A percentile compares a stretch with the other conserved stretches of the same genome.
phyloP scores from a whole-genome alignment of 2,329 filamentous ascomycete genomes.

The Blastomyces parvus region DNA sequence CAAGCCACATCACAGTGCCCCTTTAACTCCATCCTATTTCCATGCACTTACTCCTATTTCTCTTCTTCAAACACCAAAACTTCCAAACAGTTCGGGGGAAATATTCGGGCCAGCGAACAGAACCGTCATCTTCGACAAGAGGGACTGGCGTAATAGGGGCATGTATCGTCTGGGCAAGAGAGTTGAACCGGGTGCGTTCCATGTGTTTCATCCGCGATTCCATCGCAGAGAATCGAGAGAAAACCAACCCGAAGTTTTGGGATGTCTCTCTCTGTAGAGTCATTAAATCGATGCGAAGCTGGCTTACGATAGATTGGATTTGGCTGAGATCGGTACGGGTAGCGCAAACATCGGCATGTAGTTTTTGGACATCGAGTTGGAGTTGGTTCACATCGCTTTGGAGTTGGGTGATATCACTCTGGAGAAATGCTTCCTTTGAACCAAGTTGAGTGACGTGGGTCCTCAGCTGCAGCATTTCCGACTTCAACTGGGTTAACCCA shows the following conservation, averaged over 20 bases:
- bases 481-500: constrained; percentile 30
- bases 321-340: constrained; percentile 31
- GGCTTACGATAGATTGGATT: constrained; percentile 28
- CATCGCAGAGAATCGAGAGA: constrained; percentile 24
- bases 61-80: constrained; percentile 36
- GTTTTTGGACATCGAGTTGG: constrained; percentile 27
- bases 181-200: constrained; percentile 34
- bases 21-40: constrained; percentile 2
- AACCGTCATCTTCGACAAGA: constrained; percentile 27
- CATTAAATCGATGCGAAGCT: constrained; percentile 29
- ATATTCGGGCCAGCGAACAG: constrained; percentile 29
- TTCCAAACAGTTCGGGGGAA: constrained; percentile 34
- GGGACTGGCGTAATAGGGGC: constrained; percentile 32
- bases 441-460: constrained; percentile 25
- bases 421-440: constrained; percentile 29
- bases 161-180: constrained; percentile 29
- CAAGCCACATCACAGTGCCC: not conserved
- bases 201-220: constrained; percentile 29
- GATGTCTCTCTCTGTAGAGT: constrained; percentile 28
- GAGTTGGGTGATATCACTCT: constrained; percentile 29
- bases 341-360: constrained; percentile 28
- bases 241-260: constrained; percentile 22
- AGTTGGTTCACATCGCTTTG: constrained; percentile 32
- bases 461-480: constrained; percentile 28
- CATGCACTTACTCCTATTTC: constrained; percentile 28